These are phyloP conservation scores for Acer negundo DNA, from an alignment of 345 rosid species.

Conservation along the genomic window DNA sequence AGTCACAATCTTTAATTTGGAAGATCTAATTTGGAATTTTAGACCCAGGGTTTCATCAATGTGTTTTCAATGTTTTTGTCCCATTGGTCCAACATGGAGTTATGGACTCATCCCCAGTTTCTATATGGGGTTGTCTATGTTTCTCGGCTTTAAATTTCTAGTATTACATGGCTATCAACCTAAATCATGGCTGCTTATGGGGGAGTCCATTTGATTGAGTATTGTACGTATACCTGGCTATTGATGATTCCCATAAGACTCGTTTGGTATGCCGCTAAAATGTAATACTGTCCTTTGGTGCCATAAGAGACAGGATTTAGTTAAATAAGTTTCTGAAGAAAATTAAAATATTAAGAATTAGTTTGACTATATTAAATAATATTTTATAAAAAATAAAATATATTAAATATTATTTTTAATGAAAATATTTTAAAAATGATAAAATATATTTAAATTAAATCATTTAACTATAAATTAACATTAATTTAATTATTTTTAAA, in stretches of 20 bases:
- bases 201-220: background rate
- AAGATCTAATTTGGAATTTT: background rate
- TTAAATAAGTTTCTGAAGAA: no score
- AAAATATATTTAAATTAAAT: no score
- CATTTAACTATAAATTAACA: no score
- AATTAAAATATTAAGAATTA: no score
- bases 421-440: no score
- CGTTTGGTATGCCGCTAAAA: no score
- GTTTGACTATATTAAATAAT: no score
- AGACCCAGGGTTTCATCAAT: background rate
- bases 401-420: no score
- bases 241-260: background rate
- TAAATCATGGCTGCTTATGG: background rate
- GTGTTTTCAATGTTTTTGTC: background rate
- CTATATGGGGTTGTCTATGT: background rate
- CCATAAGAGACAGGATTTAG: no score
- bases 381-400: no score
- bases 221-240: background rate
- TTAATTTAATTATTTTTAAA: no score
- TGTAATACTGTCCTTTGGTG: no score
- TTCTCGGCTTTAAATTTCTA: slow-evolving; percentile 3
- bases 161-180: background rate
- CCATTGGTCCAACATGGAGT: background rate
- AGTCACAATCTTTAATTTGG: background rate
- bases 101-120: background rate